A percentile compares a stretch with the other conserved stretches of the same genome.
Evolutionary conservation across 257 asterid species (phyloP).

Genomic region (Solanum chilense): DNA sequence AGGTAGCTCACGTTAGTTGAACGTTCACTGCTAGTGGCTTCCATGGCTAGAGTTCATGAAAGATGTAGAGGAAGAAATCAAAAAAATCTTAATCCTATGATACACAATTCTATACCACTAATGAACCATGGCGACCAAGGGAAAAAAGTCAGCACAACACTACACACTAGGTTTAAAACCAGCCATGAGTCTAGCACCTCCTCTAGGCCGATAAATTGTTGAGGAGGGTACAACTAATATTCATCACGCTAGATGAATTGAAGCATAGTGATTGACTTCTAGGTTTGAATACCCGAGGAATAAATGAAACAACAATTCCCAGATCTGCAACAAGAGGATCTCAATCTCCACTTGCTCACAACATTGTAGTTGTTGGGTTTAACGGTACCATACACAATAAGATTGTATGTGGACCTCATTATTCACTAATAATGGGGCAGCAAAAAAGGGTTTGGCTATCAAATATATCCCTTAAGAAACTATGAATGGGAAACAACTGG

Average conservation of each 20-base stretch:
- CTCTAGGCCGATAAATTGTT: neutral
- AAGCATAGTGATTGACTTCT: too few relatives aligned
- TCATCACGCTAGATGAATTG: too few relatives aligned
- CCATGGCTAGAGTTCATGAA: neutral
- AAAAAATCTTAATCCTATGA: too few relatives aligned
- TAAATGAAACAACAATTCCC: neutral
- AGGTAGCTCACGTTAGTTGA: too few relatives aligned
- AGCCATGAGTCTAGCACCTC: neutral
- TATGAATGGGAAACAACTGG: neutral
- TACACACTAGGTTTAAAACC: too few relatives aligned
- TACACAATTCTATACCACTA: neutral
- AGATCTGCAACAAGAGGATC: too few relatives aligned
- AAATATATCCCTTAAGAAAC: too few relatives aligned
- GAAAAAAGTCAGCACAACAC: accelerated
- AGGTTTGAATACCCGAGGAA: neutral
- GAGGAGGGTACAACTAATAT: neutral
- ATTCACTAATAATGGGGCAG: neutral
- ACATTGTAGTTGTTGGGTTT: neutral
- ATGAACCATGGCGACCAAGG: neutral
- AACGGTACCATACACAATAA: neutral
- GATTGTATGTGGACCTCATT: neutral
- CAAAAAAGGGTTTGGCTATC: neutral
- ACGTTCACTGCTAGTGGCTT: neutral
- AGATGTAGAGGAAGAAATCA: neutral
- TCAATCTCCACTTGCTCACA: too few relatives aligned